phyloP scores from a whole-genome alignment of 345 rosid genomes.

The Populus simonii region DNA sequence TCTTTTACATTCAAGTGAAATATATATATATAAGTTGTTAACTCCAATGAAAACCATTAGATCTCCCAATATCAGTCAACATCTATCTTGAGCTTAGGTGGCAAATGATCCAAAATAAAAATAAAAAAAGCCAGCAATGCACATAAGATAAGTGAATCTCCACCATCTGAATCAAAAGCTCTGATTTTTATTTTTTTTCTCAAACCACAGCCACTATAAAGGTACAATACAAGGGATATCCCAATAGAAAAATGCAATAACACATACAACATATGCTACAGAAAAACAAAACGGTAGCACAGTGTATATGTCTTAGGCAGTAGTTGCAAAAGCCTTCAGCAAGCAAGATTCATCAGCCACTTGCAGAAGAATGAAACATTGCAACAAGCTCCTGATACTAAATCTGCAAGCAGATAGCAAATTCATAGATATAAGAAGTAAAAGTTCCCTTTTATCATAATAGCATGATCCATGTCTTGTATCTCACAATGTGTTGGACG shows the following conservation, averaged over 20 bases:
- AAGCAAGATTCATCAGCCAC: background rate
- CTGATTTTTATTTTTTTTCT: background rate
- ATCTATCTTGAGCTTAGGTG: background rate
- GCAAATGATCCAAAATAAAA: background rate
- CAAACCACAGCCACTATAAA: background rate
- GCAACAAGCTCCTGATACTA: background rate
- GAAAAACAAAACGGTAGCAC: background rate
- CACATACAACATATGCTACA: background rate
- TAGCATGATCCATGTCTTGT: background rate
- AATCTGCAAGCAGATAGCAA: background rate
- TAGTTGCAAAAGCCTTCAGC: background rate
- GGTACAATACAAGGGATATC: background rate
- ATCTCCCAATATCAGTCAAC: too few species aligned
- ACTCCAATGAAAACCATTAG: background rate
- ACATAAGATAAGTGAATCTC: background rate
- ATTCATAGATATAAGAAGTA: too few species aligned
- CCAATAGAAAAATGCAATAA: background rate
- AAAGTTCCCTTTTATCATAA: background rate
- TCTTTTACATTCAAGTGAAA: background rate
- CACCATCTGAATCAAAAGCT: background rate
- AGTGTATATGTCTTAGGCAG: background rate
- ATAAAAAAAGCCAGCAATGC: background rate
- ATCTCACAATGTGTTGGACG: background rate
- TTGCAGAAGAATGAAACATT: background rate
- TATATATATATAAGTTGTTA: background rate